Evolutionary conservation across 768 basidiomycete species (phyloP), one percentile per base, ranked within the genome.

Genomic region (Auricularia sp.): DNA sequence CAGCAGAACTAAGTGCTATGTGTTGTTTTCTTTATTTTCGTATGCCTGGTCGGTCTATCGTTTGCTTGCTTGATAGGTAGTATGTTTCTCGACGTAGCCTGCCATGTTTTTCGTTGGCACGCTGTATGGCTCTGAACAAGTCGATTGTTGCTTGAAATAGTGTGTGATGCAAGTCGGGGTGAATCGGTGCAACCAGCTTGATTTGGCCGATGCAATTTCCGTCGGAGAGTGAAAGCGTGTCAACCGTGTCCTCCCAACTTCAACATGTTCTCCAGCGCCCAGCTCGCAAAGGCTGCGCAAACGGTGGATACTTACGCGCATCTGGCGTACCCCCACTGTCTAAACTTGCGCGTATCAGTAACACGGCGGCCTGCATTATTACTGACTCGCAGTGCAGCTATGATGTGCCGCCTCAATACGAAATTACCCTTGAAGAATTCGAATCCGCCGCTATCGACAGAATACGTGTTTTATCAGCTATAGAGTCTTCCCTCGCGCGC

Each of bases 361-460:
- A 54, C 62, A 47, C 63, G 43, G 61, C 34, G 47, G 64, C 54
- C 18, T 63, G 66, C 54, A 66, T 68, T 62, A 64, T 61, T 62
- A 21, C 47, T 56, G 54, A n/a, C 23, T 23, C 23, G 23, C 47
- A n/a, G 2, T n/a, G 29, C 63, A 97, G 94, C 75, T 98, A 99
- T 71, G 88, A 95, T 69, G 77, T 72, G 18, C 91, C 95, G 23
- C 97, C 97, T 21, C 74, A 82, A 16, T 87, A 87, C 64, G 93
- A 98, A 70, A 87, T 98, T 21, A 93, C 93, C 1, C 79, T 98
- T 18, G 97, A 98, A 73, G 91, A 98, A 67, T 99, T 99, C 69
- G 97, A 99, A 73, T 87, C 82, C 2, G 91, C 83, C 72, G 97
- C 97, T 0, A 80, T 99, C 23, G 86, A 96, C 68, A 80, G 97